Evolutionary conservation across 495 filamentous ascomycete genomes (phyloP), one percentile per base, ranked within the genome.

Genomic region (Penicillium parvum): DNA sequence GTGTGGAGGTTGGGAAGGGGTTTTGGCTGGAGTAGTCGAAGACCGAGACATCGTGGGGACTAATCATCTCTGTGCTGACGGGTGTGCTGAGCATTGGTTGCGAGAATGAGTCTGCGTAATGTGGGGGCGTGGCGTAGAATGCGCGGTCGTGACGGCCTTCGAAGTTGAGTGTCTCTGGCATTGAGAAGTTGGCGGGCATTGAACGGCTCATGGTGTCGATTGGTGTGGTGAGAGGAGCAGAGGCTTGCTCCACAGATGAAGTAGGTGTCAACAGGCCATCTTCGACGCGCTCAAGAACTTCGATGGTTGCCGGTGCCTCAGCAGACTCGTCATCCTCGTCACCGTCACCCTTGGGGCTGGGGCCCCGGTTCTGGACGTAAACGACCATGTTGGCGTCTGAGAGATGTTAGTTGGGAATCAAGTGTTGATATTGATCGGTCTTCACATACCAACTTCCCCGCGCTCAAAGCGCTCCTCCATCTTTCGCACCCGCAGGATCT

Each of bases 401-500:
- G 5, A 8, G 2, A 23, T 10, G 20, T 53, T 36, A 55, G 41
- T 49, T 38, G 19, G 11, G 23, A 1, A 11, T 20, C 4, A 22
- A 15, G 11, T 6, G 17, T 33, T 22, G 21, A 15, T 1, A 7
- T 7, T 3, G 22, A 15, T 16, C n/a, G n/a, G n/a, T n/a, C n/a
- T n/a, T n/a, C n/a, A 45, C 64, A 40, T 68, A 77, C 74, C 69
- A 47, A 79, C 61, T 69, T 75, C 74, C 22, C 74, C 69, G 17
- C 64, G 60, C 34, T 73, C 66, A 50, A 61, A 75, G 5, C 73
- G 64, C 47, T 77, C 75, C 53, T 79, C 76, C 55, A 76, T 52
- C 50, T 69, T 69, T 38, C 76, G 64, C 9, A 79, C 73, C 3
- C 63, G 64, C 32, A 78, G 74, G 4, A 79, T 71, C 52, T 79